Conservation (phyloP, 1,284 basidiomycete genomes). For the Caloboletus firmus region DNA sequence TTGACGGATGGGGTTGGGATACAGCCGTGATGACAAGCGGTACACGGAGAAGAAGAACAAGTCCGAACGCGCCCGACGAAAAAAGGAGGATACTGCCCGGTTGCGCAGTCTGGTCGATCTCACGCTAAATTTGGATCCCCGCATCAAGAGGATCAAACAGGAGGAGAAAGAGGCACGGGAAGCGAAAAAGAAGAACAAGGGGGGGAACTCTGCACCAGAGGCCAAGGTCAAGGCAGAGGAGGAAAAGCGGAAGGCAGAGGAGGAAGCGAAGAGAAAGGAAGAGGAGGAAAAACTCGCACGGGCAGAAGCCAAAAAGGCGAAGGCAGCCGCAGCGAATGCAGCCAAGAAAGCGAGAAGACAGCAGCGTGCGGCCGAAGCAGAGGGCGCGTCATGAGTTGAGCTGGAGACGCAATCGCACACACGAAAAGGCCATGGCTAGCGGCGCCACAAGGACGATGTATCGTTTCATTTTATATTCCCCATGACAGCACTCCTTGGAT, state of each 20-base stretch:
- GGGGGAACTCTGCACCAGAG: conserved; percentile 43
- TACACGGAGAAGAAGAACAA: conserved; percentile 99
- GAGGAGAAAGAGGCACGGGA: conserved; percentile 95
- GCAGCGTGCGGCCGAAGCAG: conserved; percentile 33
- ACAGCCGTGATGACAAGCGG: conserved; percentile 95
- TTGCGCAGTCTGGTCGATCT: conserved; percentile 87
- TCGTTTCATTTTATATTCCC: conserved; percentile 7
- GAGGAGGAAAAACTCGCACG: conserved; percentile 49
- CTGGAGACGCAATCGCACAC: not conserved
- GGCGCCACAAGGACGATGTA: not conserved
- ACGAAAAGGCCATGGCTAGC: not conserved
- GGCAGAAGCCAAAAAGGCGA: conserved; percentile 82
- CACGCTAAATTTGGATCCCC: conserved; percentile 84
- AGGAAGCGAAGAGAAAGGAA: conserved; percentile 48
- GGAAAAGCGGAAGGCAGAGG: conserved; percentile 65
- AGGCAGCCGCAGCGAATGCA: conserved; percentile 82
- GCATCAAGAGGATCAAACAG: conserved; percentile 97
- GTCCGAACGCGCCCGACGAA: conserved; percentile 90
- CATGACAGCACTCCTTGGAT: not conserved
- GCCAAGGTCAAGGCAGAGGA: conserved; percentile 67
- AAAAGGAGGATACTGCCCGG: conserved; percentile 97
- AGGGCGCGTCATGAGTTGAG: conserved; percentile 12
- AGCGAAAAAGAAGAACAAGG: conserved; percentile 81
- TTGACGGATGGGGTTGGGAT: conserved; percentile 10
- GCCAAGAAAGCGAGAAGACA: conserved; percentile 82